Evolutionary conservation across 768 basidiomycete genomes (phyloP), one percentile per base, ranked within the genome.

Genomic region (Neoboletus magnificus): DNA sequence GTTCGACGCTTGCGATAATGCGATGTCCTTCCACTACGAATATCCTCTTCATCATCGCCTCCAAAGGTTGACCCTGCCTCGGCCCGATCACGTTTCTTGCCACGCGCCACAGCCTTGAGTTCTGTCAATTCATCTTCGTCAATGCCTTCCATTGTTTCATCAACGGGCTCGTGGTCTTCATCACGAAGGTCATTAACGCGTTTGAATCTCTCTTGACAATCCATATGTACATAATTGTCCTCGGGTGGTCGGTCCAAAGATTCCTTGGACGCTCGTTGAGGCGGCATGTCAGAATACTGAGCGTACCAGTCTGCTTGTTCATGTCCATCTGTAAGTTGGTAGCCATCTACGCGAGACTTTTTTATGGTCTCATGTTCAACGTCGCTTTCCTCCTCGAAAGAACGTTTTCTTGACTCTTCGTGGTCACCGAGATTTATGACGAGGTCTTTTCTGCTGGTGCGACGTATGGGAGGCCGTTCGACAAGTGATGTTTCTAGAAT

Each of bases 11-110:
- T 85, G 61, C 82, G 79, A 52, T 73, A 71, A 60, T 78, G 76
- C 55, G 75, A 74, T 43, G 73, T 62, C 60, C 76, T 79, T 42
- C 74, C 73, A 57, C 76, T 75, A 48, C 64, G 71, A 37, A 71
- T 69, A 33, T 73, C 73, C 1, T 74, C 73, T 16, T 76, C 74
- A 6, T 74, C 72, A 59, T 87, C 87, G 25, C 80, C 83, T 44
- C 82, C 87, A 63, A 89, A 84, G 0, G 81, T 82, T 4, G 87
- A 87, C 8, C 81, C 88, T 52, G 86, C 86, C 65, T 88, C 87
- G 8, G 80, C 78, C 39, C 86, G 84, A 69, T 87, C 87, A 58
- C 89, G 84, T 73, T 92, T 92, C 76, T 81, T 87, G 43, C 88
- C 87, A 56, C 71, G 61, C 30, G 68, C 62, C 54, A 71, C 63